These are phyloP conservation scores for Peterozyma toletana DNA, from an alignment of 805 yeast genomes.

Conservation along the genomic window DNA sequence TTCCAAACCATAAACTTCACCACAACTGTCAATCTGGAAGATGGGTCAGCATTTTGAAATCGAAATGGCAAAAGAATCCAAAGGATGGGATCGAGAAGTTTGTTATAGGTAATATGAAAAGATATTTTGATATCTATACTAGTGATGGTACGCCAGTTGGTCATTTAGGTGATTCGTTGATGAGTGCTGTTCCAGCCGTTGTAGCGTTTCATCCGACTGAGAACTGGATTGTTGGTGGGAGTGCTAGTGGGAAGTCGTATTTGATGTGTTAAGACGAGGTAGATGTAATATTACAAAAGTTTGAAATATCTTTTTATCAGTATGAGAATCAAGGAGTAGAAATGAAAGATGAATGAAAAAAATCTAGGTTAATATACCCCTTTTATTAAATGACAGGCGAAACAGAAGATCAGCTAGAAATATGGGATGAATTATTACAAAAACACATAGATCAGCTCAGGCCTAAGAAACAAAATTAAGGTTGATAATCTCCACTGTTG, in stretches of 20 bases:
- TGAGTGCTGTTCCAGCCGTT: constrained; percentile 94
- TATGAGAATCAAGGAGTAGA: not conserved
- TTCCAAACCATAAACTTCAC: constrained; percentile 54
- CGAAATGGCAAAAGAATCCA: constrained; percentile 79
- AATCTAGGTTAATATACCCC: not conserved
- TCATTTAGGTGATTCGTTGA: constrained; percentile 51
- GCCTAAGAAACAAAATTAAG: not conserved
- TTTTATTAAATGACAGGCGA: not conserved
- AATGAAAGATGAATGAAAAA: not conserved
- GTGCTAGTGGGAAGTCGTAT: constrained; percentile 86
- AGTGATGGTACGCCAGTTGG: constrained; percentile 74
- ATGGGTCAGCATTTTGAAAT: constrained; percentile 90
- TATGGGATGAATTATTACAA: no score
- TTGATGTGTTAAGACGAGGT: constrained; percentile 39
- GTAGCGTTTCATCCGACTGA: constrained; percentile 73
- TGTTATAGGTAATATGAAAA: constrained; percentile 89
- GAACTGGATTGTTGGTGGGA: constrained; percentile 92
- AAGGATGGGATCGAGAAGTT: constrained; percentile 71
- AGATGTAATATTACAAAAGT: no score
- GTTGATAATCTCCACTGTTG: constrained; percentile 45
- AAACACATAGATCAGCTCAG: no score
- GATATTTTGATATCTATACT: constrained; percentile 76
- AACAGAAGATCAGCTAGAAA: no score
- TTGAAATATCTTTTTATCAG: no score
- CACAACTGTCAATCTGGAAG: constrained; percentile 97